Base-by-base conservation (phyloP, 23 red algal species). In the Cyanidioschyzon merolae region DNA sequence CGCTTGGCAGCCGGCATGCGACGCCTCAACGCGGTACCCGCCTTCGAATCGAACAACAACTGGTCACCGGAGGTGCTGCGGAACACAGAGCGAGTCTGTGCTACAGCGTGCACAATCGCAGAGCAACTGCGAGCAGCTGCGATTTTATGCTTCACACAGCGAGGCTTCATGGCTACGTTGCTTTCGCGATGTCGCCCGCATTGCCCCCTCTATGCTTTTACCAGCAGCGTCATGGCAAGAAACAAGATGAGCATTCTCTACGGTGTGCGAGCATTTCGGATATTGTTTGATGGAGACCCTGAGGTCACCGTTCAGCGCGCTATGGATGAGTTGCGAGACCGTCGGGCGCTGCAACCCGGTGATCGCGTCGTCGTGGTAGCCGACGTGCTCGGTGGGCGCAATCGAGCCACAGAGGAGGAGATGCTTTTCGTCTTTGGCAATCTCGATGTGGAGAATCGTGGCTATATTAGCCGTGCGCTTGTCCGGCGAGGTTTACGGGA, bases 121-220 rank as follows among this genome's bases (percentile, higher is more conserved):
- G 90, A 91, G 58, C 84, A 88, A 58, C 85, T 84, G 31, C 74
- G 80, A 32, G 94, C 94, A 18, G 86, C 80, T 12, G 94, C 94
- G 12, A 91, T 98, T 37, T 37, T 98, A 57, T 83, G 87, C 34
- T 98, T 98, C 58, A 98, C 94, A 37, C 94, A 98, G 57, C 90
- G 90, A 38, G 94, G 94, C 0, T 84, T 98, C 29, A 98, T 91
- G 88, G 88, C 94, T 0, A 78, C 85, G 36, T 80, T 98, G 32
- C 86, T 88, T 41, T 89, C 88, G 36, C 75, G 86, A 26, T 90
- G 82, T 74, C 79, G 94, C 58, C 94, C 94, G 0, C 58, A 74
- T 37, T 79, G 79, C 37, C 94, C 94, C 40, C 88, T 98, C 21
- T 92, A 85, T 37, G 94, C 94, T 34, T 98, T 98, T 76, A 92